Evolutionary conservation across 768 basidiomycete genomes (phyloP).

Genomic region (Mycena belliarum): DNA sequence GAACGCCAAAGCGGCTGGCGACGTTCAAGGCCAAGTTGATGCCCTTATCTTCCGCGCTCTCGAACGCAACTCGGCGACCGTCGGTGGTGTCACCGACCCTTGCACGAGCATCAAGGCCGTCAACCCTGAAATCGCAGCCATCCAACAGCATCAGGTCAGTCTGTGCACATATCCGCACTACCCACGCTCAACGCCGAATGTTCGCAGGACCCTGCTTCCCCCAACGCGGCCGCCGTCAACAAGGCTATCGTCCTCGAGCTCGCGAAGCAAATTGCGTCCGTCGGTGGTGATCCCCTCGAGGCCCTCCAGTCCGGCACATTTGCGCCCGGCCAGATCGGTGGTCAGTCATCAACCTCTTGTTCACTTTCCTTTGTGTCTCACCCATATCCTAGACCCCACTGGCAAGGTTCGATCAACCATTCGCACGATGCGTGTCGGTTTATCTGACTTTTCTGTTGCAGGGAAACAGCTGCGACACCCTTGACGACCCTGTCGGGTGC

Average conservation of each 20-base stretch:
- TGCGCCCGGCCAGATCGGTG: slow-evolving; percentile 50
- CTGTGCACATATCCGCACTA: background rate
- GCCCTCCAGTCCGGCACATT: slow-evolving; percentile 65
- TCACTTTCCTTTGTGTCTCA: background rate
- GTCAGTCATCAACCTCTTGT: background rate
- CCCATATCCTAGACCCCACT: slow-evolving; percentile 40
- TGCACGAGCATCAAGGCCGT: slow-evolving; percentile 57
- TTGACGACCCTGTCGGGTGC: slow-evolving; percentile 56
- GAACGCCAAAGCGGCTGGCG: slow-evolving; percentile 64
- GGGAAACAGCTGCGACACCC: slow-evolving; percentile 57
- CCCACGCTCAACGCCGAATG: background rate
- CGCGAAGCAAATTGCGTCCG: slow-evolving; percentile 61
- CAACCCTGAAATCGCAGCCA: slow-evolving; percentile 68
- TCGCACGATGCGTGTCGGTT: too few relatives aligned
- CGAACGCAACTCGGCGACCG: slow-evolving; percentile 62
- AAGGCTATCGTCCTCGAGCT: slow-evolving; percentile 64
- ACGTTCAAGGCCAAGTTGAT: slow-evolving; percentile 55
- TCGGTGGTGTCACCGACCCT: slow-evolving; percentile 46
- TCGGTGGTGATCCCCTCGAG: slow-evolving; percentile 62
- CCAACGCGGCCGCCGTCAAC: slow-evolving; percentile 57
- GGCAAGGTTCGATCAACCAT: slow-evolving; percentile 27
- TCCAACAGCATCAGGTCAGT: slow-evolving; percentile 57
- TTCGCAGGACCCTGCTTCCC: slow-evolving; percentile 60
- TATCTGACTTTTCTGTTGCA: too few relatives aligned
- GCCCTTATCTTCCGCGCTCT: slow-evolving; percentile 66